Evolutionary conservation across 2,329 filamentous ascomycete genomes (phyloP).

Genomic region (Cordyceps javanica): DNA sequence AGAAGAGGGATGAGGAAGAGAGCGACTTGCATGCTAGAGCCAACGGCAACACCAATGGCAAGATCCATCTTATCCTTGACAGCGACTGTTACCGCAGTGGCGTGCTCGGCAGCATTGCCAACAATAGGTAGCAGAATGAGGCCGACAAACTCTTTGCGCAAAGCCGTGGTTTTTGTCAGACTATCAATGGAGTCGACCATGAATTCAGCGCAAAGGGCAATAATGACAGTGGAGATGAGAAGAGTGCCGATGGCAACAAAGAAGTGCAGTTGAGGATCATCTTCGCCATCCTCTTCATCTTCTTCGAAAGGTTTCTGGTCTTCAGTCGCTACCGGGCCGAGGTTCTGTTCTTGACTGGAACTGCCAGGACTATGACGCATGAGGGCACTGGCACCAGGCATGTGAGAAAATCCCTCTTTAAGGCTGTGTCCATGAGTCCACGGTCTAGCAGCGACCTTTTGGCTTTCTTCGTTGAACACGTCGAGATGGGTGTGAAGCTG

Average conservation of each 20-base stretch:
- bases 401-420: slow-evolving; percentile 33
- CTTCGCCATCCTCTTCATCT: slow-evolving; percentile 62
- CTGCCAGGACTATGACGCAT: slow-evolving; percentile 27
- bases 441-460: slow-evolving; percentile 64
- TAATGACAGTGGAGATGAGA: slow-evolving; percentile 65
- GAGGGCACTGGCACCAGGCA: slow-evolving; percentile 27
- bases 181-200: slow-evolving; percentile 68
- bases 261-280: slow-evolving; percentile 69
- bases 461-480: slow-evolving; percentile 73
- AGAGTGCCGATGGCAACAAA: slow-evolving; percentile 67
- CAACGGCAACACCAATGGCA: slow-evolving; percentile 73
- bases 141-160: slow-evolving; percentile 71
- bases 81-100: slow-evolving; percentile 72
- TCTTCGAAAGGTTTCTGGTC: slow-evolving; percentile 28
- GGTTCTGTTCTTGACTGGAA: slow-evolving; percentile 32
- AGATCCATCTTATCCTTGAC: slow-evolving; percentile 83
- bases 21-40: slow-evolving; percentile 74
- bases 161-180: slow-evolving; percentile 52
- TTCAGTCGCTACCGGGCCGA: slow-evolving; percentile 40
- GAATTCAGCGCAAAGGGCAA: slow-evolving; percentile 76
- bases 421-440: slow-evolving; percentile 32
- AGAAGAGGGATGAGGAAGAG: slow-evolving; percentile 73
- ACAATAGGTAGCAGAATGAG: slow-evolving; percentile 76
- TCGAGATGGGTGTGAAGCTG: slow-evolving; percentile 79
- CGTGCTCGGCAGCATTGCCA: slow-evolving; percentile 78